phyloP scores from a whole-genome alignment of 441 rosid species.

The Adansonia gregorii region DNA sequence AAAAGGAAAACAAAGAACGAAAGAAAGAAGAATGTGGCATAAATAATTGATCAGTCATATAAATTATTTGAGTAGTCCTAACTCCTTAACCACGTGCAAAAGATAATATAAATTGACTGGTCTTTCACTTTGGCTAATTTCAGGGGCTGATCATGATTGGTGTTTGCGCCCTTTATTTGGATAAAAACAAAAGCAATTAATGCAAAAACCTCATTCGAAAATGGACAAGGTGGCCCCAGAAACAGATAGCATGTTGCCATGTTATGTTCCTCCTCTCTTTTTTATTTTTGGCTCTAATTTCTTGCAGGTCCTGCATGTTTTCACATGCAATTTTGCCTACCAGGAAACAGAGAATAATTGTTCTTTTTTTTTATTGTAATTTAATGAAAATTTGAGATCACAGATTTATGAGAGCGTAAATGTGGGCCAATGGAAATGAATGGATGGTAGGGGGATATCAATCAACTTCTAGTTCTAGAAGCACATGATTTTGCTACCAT shows the following conservation, averaged over 20 bases:
- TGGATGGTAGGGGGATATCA: no score
- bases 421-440: background rate
- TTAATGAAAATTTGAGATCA: background rate
- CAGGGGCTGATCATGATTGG: background rate
- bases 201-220: background rate
- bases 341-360: background rate
- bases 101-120: background rate
- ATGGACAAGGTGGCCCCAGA: background rate
- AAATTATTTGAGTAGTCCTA: background rate
- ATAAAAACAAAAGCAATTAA: background rate
- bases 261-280: no score
- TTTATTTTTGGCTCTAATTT: no score
- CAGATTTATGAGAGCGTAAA: background rate
- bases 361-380: background rate
- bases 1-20: no score
- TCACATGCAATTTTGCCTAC: constrained; percentile 25
- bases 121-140: background rate
- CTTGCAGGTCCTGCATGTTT: background rate
- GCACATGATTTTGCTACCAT: background rate
- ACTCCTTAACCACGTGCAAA: constrained; percentile 22
- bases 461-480: background rate
- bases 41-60: no score
- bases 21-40: no score
- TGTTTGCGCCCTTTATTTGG: background rate
- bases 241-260: background rate